These are phyloP conservation scores for Flaveria sonorensis DNA, from an alignment of 129 eudicot genomes.

Conservation along the genomic window DNA sequence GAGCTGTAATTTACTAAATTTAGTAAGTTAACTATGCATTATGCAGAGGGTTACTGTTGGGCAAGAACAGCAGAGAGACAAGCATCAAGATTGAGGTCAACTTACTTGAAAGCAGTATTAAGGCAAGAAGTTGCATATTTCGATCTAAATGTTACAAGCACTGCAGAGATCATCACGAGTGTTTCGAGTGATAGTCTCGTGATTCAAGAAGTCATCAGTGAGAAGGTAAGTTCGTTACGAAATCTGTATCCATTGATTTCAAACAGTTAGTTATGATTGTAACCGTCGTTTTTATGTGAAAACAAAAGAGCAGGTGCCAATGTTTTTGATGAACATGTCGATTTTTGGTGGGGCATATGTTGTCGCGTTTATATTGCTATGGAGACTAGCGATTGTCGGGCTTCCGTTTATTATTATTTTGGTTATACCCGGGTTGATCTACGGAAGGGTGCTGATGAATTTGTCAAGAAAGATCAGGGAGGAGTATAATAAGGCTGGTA, in stretches of 20 bases:
- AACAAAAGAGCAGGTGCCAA: slow-evolving; percentile 42
- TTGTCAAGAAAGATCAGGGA: slow-evolving; percentile 53
- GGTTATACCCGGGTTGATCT: slow-evolving; percentile 53
- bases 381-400: slow-evolving; percentile 65
- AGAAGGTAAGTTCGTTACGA: slow-evolving; percentile 46
- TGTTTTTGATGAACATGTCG: slow-evolving; percentile 40
- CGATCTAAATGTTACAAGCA: slow-evolving; percentile 55
- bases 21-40: neutral
- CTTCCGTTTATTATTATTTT: slow-evolving; percentile 49
- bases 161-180: slow-evolving; percentile 55
- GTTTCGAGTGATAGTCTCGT: slow-evolving; percentile 61
- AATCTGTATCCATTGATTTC: neutral
- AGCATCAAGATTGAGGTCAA: slow-evolving; percentile 53
- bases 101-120: slow-evolving; percentile 63
- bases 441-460: slow-evolving; percentile 45
- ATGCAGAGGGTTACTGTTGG: slow-evolving; percentile 69
- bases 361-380: slow-evolving; percentile 45
- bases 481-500: slow-evolving; percentile 54
- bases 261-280: neutral
- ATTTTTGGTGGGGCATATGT: slow-evolving; percentile 43
- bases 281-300: neutral
- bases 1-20: neutral
- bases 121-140: slow-evolving; percentile 71
- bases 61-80: slow-evolving; percentile 74
- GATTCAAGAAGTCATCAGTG: slow-evolving; percentile 65